Percentiles rank a stretch among this genome's conserved stretches.
phyloP scores from a whole-genome alignment of 2,329 filamentous ascomycete species.

The Epichloe gansuensis region DNA sequence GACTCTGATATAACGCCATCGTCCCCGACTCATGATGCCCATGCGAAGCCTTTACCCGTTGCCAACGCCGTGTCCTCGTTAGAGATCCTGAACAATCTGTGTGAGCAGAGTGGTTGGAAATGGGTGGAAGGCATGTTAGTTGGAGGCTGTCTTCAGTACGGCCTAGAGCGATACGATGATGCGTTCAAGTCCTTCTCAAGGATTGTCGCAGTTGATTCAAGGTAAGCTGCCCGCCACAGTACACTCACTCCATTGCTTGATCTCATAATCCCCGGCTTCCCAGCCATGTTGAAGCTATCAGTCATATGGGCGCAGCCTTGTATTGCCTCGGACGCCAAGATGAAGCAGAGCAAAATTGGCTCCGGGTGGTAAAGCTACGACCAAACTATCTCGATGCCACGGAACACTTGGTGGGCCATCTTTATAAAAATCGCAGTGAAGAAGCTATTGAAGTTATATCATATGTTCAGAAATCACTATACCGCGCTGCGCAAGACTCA shows the following conservation, averaged over 20 bases:
- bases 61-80: constrained; percentile 51
- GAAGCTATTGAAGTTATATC: constrained; percentile 83
- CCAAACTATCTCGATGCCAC: constrained; percentile 90
- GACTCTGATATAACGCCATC: constrained; percentile 1
- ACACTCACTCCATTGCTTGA: constrained; percentile 13
- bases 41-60: constrained; percentile 25
- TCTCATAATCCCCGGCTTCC: constrained; percentile 10
- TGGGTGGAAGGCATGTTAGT: constrained; percentile 92
- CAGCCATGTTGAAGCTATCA: constrained; percentile 84
- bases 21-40: background rate
- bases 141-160: constrained; percentile 84
- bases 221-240: constrained; percentile 29
- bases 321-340: constrained; percentile 69
- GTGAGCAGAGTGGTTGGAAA: constrained; percentile 67
- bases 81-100: constrained; percentile 59
- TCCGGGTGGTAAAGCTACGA: constrained; percentile 65
- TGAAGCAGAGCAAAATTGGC: constrained; percentile 80
- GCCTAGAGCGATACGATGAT: constrained; percentile 69
- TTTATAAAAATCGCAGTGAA: constrained; percentile 70
- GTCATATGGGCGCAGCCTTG: constrained; percentile 81
- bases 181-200: constrained; percentile 63
- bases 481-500: constrained; percentile 10
- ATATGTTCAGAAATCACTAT: constrained; percentile 65
- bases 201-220: constrained; percentile 41
- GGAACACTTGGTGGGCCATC: constrained; percentile 79